Evolutionary conservation across 345 rosid species (phyloP), one percentile per base, ranked within the genome.

Genomic region (Gossypium ekmanianum): DNA sequence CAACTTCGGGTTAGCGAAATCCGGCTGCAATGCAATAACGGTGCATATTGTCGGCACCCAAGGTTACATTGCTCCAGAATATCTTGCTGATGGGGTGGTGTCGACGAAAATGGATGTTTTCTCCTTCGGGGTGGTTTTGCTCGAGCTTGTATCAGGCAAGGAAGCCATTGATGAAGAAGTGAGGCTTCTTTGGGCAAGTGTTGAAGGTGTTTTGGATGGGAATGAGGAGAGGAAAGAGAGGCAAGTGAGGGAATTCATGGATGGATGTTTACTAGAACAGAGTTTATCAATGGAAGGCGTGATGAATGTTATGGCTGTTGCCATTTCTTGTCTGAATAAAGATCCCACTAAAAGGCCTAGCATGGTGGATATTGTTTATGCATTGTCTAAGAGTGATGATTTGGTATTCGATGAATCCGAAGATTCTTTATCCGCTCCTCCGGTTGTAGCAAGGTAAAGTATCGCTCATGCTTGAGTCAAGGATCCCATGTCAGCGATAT

Each of bases 11-110:
- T 85, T 90, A 2, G 95, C 95, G 16, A 91, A 84, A 81, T 86
- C 95, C 1, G 91, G 93, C 65, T 91, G 91, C 89, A 91, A 91
- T 56, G 91, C 90, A 73, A 88, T 87, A 77, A 91, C 93, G 17
- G 83, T 85, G 93, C 91, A 91, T 80, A 88, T 88, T 39, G 89
- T 86, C 17, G 95, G 93, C 47, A 88, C 95, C 34, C 95, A 87
- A 79, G 93, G 95, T 6, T 88, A 91, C 80, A 88, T 91, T 27
- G 91, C 95, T 3, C 95, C 93, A 0, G 93, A 91, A 69, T 88
- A 88, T 69, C 74, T 87, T 22, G 64, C 87, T 1, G 93, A 88
- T 14, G 95, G 95, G 61, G 82, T 86, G 29, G 90, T 88, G 9
- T 88, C 95, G 0, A 86, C 93, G 2, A 91, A 77, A 62, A 87